Base-by-base conservation (phyloP, 225 moss, liverwort and hornwort genomes). In the Neckera pumila region DNA sequence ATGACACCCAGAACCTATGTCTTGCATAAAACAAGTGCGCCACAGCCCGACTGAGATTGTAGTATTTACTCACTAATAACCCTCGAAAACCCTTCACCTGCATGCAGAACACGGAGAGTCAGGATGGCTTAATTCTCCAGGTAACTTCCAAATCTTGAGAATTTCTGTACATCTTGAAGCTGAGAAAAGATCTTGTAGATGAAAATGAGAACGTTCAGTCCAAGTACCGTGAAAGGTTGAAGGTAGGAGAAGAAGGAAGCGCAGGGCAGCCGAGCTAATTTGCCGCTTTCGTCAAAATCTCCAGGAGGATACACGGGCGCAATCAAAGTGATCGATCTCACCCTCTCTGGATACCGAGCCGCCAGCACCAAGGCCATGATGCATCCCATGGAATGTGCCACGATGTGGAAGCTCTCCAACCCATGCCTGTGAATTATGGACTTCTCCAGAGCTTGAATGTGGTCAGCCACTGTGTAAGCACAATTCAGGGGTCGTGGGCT, bases 341-440 rank as follows among this genome's bases (percentile, higher is more conserved):
- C 93, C 85, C 93, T 90, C 23, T 92, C 92, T 30, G 95, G 95
- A 79, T 91, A 92, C 21, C 91, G 92, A 21, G 93, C 95, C 34
- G 95, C 95, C 40, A 96, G 84, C 60, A 94, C 95, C 85, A 96
- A 88, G 75, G 92, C 94, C 89, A 94, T 90, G 72, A 80, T 89
- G 70, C 94, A 94, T 54, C 95, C 95, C 95, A 96, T 96, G 27
- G 95, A 96, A 67, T 96, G 95, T 6, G 92, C 94, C 62, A 96
- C 93, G 17, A 96, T 83, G 87, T 96, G 95, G 63, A 95, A 93
- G 77, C 93, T 94, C 30, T 93, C 89, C 59, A 95, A 74, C 16
- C 86, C 88, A 70, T 96, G 89, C 87, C 94, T 90, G 45, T 77
- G 90, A 47, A 96, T 79, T 33, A 95, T 86, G 57, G 95, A 96